A percentile compares a stretch with the other conserved stretches of the same genome.
Conservation (phyloP, 2,329 filamentous ascomycete genomes). For the Teratosphaeria viscida region DNA sequence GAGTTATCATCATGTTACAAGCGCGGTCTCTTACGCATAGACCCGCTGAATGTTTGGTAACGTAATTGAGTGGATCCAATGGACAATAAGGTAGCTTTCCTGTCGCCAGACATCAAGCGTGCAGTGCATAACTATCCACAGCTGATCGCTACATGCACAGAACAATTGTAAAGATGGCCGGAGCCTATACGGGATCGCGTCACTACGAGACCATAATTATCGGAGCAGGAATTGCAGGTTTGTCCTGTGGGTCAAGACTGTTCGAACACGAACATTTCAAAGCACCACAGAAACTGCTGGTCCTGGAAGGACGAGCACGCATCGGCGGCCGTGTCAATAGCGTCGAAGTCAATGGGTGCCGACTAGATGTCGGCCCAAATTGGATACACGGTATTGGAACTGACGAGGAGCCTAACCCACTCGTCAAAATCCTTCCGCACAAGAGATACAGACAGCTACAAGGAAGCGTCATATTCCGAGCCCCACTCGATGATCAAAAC, state of each 20-base stretch:
- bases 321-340: conserved; percentile 16
- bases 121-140: no score
- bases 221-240: conserved; percentile 17
- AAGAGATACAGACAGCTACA: conserved; percentile 8
- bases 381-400: conserved; percentile 20
- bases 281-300: conserved; percentile 7
- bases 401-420: conserved; percentile 12
- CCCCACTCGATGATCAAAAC: neutral
- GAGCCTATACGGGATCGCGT: neutral
- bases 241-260: conserved; percentile 14
- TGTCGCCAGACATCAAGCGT: no score
- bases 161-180: neutral
- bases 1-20: no score
- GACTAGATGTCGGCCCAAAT: conserved; percentile 17
- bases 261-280: conserved; percentile 6
- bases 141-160: neutral
- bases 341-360: conserved; percentile 12
- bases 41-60: no score
- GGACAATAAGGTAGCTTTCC: no score
- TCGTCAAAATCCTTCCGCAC: conserved; percentile 14
- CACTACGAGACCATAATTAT: conserved; percentile 11
- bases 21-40: no score
- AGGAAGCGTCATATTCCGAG: conserved; percentile 10
- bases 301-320: conserved; percentile 14
- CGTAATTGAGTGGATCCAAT: no score